Conservation (phyloP, 1,284 basidiomycete genomes). For the Sanghuangporus weigelae region DNA sequence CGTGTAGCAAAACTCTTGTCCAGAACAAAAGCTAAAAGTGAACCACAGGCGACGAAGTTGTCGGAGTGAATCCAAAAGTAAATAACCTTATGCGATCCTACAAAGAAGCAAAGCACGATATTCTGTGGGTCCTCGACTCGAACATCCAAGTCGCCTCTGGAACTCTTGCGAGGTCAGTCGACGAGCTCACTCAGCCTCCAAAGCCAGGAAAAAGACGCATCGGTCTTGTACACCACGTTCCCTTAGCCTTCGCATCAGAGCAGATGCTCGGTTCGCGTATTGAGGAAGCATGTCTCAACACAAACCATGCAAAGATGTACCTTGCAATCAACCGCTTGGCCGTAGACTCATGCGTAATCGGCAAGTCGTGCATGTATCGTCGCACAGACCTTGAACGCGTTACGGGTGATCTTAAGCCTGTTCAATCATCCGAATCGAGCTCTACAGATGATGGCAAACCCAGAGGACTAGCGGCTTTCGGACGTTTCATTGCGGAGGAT, state of each 20-base stretch:
- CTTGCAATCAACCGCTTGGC: slow-evolving; percentile 87
- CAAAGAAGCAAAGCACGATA: slow-evolving; percentile 75
- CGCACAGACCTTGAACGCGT: slow-evolving; percentile 80
- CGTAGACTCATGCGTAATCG: slow-evolving; percentile 94
- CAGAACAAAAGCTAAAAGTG: background rate
- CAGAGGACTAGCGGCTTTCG: slow-evolving; percentile 72
- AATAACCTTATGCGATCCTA: slow-evolving; percentile 93
- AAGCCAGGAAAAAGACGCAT: slow-evolving; percentile 42
- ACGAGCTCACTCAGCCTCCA: slow-evolving; percentile 49
- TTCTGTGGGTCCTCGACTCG: slow-evolving; percentile 96
- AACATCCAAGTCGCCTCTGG: slow-evolving; percentile 79
- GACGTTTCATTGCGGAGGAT: slow-evolving; percentile 88
- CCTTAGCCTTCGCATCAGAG: slow-evolving; percentile 77
- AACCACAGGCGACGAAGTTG: slow-evolving; percentile 55
- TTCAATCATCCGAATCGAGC: slow-evolving; percentile 37
- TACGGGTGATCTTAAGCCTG: slow-evolving; percentile 39
- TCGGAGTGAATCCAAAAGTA: slow-evolving; percentile 96
- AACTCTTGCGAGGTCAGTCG: slow-evolving; percentile 85
- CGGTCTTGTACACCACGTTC: slow-evolving; percentile 94
- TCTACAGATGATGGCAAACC: slow-evolving; percentile 28
- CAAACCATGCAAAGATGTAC: slow-evolving; percentile 99
- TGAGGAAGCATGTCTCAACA: slow-evolving; percentile 94
- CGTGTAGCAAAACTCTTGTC: slow-evolving; percentile 25
- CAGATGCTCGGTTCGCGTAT: slow-evolving; percentile 72
- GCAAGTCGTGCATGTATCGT: slow-evolving; percentile 94